Conservation (phyloP, 345 rosid genomes). For the Eucalyptus leucophloia region DNA sequence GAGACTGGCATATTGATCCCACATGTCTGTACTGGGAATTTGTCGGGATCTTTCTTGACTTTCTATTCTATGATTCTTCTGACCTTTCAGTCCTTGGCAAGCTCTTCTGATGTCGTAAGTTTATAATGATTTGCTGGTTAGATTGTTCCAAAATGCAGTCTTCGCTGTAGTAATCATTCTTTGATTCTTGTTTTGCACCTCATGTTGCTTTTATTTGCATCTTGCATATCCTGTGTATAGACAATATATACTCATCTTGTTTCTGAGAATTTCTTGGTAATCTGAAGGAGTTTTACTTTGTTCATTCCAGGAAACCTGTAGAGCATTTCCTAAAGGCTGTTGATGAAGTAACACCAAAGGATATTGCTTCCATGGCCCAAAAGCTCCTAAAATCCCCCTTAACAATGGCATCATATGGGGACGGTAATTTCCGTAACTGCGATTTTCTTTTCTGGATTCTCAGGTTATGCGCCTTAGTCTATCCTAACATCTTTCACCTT, state of each 20-base stretch:
- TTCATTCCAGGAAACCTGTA: slow-evolving; percentile 50
- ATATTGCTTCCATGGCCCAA: slow-evolving; percentile 38
- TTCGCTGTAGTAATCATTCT: not conserved
- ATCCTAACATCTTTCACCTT: not conserved
- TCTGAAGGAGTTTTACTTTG: not conserved
- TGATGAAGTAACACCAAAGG: slow-evolving; percentile 46
- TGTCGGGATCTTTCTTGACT: not conserved
- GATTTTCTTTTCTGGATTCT: not conserved
- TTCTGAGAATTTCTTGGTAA: not conserved
- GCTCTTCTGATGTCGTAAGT: not conserved
- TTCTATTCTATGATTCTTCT: not conserved
- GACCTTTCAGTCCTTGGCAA: not conserved
- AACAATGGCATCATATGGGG: slow-evolving; percentile 92
- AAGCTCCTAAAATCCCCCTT: slow-evolving; percentile 65
- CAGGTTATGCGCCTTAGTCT: not conserved
- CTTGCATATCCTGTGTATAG: not conserved
- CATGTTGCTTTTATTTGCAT: not conserved
- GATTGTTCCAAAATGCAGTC: not conserved
- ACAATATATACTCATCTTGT: not conserved
- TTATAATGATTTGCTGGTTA: not conserved
- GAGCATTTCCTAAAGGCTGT: slow-evolving; percentile 58
- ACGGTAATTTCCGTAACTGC: slow-evolving; percentile 32
- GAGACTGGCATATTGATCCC: not conserved
- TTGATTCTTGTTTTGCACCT: not conserved
- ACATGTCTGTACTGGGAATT: not conserved